Percentiles rank a stretch among this genome's conserved stretches.
Evolutionary conservation across 208 protist genomes (phyloP).

Genomic region (Crithidia sp.): DNA sequence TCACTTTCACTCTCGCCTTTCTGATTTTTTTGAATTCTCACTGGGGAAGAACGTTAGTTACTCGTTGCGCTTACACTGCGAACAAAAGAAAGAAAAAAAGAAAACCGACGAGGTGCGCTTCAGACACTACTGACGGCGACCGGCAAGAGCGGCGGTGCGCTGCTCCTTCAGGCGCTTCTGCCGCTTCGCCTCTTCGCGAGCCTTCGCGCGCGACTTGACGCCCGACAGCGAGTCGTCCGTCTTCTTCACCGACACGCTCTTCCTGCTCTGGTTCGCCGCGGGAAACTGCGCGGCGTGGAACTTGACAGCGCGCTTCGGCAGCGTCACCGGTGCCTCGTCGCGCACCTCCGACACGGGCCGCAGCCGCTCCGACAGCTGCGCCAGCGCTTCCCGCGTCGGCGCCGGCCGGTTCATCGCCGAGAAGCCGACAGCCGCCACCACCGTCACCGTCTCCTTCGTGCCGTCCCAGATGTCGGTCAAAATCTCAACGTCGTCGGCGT

Average conservation of each 20-base stretch:
- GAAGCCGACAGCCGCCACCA: conserved; percentile 30
- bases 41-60: not conserved
- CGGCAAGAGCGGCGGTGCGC: conserved; percentile 33
- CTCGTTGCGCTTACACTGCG: not conserved
- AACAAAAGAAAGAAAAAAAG: not conserved
- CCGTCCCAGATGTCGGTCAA: conserved; percentile 84
- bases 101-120: not conserved
- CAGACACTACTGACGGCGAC: conserved; percentile 17
- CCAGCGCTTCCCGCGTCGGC: conserved; percentile 27
- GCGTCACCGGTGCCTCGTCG: conserved; percentile 34
- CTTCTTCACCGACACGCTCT: conserved; percentile 58
- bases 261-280: conserved; percentile 7
- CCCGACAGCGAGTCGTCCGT: conserved; percentile 33
- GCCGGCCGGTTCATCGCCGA: conserved; percentile 22
- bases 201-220: conserved; percentile 29
- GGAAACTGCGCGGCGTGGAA: conserved; percentile 33
- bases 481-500: conserved; percentile 67
- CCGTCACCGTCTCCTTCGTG: conserved; percentile 44
- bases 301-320: conserved; percentile 46
- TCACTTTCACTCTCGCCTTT: too few relatives aligned
- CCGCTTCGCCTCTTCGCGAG: conserved; percentile 34
- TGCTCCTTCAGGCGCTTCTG: conserved; percentile 40
- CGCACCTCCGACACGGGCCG: conserved; percentile 59
- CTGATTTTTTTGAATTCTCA: not conserved
- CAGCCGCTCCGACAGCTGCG: conserved; percentile 39